A percentile compares a stretch with the other conserved stretches of the same genome.
Evolutionary conservation across 192 early-diverging fungal genomes (phyloP).

Genomic region (Rhizoclosmatium sp.): DNA sequence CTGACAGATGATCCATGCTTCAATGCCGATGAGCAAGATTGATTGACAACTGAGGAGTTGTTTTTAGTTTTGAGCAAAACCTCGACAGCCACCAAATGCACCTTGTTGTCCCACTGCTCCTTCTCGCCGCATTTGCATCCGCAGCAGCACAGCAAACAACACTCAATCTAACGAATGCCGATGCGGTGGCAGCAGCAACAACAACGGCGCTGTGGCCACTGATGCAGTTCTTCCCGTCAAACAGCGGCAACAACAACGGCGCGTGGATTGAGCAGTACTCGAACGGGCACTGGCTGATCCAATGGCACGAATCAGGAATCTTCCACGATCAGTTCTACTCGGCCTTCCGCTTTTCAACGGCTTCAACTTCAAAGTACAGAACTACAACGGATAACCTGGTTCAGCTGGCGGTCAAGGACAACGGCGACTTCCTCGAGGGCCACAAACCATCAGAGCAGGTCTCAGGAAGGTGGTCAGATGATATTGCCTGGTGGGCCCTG

Average conservation of each 20-base stretch:
- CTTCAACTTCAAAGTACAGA: no score
- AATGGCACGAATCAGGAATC: slow-evolving; percentile 4
- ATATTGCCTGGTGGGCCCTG: slow-evolving; percentile 21
- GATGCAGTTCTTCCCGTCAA: background rate
- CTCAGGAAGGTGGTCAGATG: slow-evolving; percentile 33
- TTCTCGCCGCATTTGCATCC: background rate
- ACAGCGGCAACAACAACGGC: background rate
- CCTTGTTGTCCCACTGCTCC: background rate
- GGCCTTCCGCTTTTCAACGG: no score
- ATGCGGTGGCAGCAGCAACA: background rate
- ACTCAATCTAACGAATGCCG: slow-evolving; percentile 1
- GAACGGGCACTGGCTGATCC: background rate
- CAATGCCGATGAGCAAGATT: no score
- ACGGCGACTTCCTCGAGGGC: slow-evolving; percentile 32
- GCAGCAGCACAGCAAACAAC: background rate
- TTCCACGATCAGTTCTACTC: slow-evolving; percentile 14
- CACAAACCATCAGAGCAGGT: background rate
- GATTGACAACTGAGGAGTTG: no score
- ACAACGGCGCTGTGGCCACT: background rate
- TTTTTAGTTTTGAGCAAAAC: no score
- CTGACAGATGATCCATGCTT: no score
- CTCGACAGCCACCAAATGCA: no score
- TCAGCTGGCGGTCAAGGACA: slow-evolving; percentile 3
- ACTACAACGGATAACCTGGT: background rate
- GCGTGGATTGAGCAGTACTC: slow-evolving; percentile 14